Evolutionary conservation across 73 alveolate genomes (phyloP), one percentile per base, ranked within the genome.

Genomic region (Symbiodinium pilosum): DNA sequence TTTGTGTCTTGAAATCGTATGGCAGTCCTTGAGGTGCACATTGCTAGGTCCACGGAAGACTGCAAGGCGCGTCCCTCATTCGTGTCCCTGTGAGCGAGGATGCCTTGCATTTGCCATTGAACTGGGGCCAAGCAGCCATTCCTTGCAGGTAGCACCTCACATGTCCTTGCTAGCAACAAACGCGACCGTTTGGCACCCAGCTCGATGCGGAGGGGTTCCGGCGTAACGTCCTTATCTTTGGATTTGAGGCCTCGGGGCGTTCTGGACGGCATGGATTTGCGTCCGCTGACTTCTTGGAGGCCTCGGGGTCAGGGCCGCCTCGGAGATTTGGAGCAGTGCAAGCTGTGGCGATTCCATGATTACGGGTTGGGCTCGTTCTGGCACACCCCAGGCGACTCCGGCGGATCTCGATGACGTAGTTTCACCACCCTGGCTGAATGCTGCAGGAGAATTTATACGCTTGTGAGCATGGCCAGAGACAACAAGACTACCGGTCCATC

Each of bases 31-130:
- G 34, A 54, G 95, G 97, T 91, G 83, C 97, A 91, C 43, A 91
- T 91, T 20, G 97, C 97, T 18, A 91, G 97, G 52, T 91, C 97
- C 51, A 91, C 97, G 39, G 97, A 91, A 86, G 97, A 91, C 81
- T 91, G 97, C 81, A n/a, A n/a, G n/a, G n/a, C n/a, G n/a, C n/a
- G n/a, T n/a, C n/a, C n/a, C n/a, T n/a, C n/a, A n/a, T n/a, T n/a
- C n/a, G n/a, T n/a, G n/a, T n/a, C n/a, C n/a, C n/a, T n/a, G n/a
- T n/a, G n/a, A n/a, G n/a, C n/a, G n/a, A n/a, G n/a, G n/a, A n/a
- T n/a, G n/a, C n/a, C n/a, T n/a, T n/a, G n/a, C n/a, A n/a, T n/a
- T n/a, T n/a, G n/a, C n/a, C n/a, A n/a, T n/a, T n/a, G n/a, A n/a
- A n/a, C n/a, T n/a, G n/a, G n/a, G n/a, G n/a, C n/a, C 77, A 59